These are phyloP conservation scores for Cyclotella cryptica DNA, from an alignment of 108 stramenopile genomes.

Conservation along the genomic window DNA sequence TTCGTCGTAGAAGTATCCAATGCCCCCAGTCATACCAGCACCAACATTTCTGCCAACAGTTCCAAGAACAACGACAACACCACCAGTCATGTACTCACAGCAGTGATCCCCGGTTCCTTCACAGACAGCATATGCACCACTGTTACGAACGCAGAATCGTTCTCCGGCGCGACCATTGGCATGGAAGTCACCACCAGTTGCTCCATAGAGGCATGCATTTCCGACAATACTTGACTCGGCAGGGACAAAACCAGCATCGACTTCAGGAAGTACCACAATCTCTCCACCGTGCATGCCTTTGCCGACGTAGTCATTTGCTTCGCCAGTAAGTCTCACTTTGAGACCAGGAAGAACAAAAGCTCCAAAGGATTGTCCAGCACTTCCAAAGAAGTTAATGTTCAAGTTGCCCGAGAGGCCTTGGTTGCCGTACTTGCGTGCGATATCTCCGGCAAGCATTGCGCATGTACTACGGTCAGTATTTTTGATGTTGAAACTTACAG, in stretches of 20 bases:
- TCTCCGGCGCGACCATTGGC: conserved; percentile 96
- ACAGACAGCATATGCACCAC: conserved; percentile 95
- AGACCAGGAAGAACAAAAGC: conserved; percentile 90
- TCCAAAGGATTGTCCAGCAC: conserved; percentile 96
- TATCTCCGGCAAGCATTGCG: conserved; percentile 91
- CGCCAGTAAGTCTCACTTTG: conserved; percentile 89
- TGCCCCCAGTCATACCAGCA: conserved; percentile 96
- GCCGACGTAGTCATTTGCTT: conserved; percentile 98
- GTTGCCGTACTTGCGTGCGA: conserved; percentile 91
- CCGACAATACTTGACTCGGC: conserved; percentile 95
- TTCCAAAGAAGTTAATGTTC: conserved; percentile 89
- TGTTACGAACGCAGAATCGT: conserved; percentile 96
- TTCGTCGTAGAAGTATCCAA: conserved; percentile 94
- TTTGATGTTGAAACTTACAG: conserved; percentile 72
- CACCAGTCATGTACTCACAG: conserved; percentile 98
- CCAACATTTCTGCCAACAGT: conserved; percentile 94
- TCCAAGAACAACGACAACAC: conserved; percentile 92
- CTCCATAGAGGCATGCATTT: conserved; percentile 97
- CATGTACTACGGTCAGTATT: conserved; percentile 90
- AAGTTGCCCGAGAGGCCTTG: conserved; percentile 88
- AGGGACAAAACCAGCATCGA: conserved; percentile 84
- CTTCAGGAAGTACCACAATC: conserved; percentile 88
- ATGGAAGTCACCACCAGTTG: conserved; percentile 95
- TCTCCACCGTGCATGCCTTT: conserved; percentile 97
- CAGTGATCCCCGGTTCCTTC: conserved; percentile 97